These are phyloP conservation scores for Byssoonygena ceratinophila DNA, from an alignment of 2,329 filamentous ascomycete species.

Conservation along the genomic window DNA sequence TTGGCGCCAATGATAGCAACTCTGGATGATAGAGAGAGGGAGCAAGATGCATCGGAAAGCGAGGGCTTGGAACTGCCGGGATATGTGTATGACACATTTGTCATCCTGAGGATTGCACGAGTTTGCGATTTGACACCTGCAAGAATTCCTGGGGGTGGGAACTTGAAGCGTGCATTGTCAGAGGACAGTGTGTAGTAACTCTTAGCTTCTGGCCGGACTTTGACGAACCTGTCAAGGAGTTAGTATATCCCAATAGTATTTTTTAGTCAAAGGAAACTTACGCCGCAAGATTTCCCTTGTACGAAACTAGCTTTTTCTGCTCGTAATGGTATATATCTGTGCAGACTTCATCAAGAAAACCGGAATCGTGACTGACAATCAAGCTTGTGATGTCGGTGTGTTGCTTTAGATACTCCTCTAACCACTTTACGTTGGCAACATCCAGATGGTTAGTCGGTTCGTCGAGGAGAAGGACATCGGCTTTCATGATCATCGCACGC, in stretches of 20 bases:
- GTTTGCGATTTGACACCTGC: constrained; percentile 93
- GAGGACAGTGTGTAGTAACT: constrained; percentile 94
- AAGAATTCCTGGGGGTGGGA: constrained; percentile 87
- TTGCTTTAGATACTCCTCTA: constrained; percentile 89
- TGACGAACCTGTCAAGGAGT: constrained; percentile 53
- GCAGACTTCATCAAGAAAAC: constrained; percentile 92
- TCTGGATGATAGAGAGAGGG: constrained; percentile 77
- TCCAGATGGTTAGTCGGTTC: constrained; percentile 99
- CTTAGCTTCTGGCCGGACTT: constrained; percentile 84
- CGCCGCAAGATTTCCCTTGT: constrained; percentile 42
- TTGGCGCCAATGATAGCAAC: constrained; percentile 96
- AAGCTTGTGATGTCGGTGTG: constrained; percentile 93
- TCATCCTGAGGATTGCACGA: constrained; percentile 90
- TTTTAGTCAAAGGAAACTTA: constrained; percentile 16
- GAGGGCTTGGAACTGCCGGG: constrained; percentile 81
- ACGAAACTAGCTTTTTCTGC: constrained; percentile 71
- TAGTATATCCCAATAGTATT: background rate
- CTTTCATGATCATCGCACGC: constrained; percentile 88
- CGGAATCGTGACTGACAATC: constrained; percentile 97
- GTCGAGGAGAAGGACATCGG: constrained; percentile 92
- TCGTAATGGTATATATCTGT: constrained; percentile 99
- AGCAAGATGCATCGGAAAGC: constrained; percentile 76
- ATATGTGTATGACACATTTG: constrained; percentile 82
- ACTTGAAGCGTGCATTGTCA: constrained; percentile 89
- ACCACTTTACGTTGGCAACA: constrained; percentile 89